phyloP scores from a whole-genome alignment of 176 grass and related monocot genomes.

The Oropetium thomaeum region DNA sequence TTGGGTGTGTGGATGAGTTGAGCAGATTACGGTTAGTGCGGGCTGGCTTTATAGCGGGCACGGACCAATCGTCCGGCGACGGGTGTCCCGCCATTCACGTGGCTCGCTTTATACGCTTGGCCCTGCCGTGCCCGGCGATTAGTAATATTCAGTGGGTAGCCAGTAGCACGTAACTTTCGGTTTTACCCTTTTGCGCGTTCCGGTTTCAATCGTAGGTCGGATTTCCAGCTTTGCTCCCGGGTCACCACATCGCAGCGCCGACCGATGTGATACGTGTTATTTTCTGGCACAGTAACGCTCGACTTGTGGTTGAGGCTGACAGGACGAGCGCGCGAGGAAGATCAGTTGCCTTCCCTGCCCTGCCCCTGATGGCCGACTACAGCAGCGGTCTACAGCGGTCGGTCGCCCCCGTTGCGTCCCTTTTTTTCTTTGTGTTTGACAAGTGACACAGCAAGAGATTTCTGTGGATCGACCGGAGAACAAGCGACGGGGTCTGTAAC shows the following conservation, averaged over 20 bases:
- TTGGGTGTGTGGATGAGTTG: neutral
- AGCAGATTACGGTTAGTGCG: neutral
- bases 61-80: neutral
- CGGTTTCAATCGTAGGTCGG: neutral
- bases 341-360: too few relatives aligned
- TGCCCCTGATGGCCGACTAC: neutral
- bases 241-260: neutral
- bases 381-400: neutral
- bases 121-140: neutral
- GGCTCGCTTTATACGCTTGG: neutral
- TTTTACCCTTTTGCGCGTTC: neutral
- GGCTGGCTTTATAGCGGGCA: neutral
- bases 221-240: neutral
- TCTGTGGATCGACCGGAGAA: neutral
- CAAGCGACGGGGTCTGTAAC: neutral
- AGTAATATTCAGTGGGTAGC: neutral
- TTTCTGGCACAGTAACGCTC: neutral
- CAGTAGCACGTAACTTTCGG: neutral
- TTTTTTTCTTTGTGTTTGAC: neutral
- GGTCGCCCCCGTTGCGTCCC: neutral
- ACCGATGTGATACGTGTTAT: neutral
- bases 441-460: neutral
- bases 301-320: neutral
- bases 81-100: neutral
- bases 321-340: neutral